A percentile compares a stretch with the other conserved stretches of the same genome.
These are phyloP conservation scores for Ascodesmis nigricans DNA, from an alignment of 495 filamentous ascomycete species.

Conservation along the genomic window DNA sequence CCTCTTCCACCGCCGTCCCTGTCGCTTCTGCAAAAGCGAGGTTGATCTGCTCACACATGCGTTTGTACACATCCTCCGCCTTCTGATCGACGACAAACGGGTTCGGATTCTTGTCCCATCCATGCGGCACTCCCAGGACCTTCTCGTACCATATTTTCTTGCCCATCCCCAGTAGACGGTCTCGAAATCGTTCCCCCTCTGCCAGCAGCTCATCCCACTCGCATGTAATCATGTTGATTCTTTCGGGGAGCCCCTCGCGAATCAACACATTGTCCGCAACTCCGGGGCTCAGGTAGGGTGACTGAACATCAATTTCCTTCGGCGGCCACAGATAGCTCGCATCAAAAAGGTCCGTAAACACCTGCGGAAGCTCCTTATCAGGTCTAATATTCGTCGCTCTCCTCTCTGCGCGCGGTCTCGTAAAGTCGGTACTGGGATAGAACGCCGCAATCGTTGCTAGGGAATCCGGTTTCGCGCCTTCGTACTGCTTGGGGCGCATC, in stretches of 20 bases:
- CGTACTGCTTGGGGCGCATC: constrained; percentile 1
- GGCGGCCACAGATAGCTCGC: constrained; percentile 50
- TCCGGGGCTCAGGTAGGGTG: constrained; percentile 42
- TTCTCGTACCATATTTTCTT: constrained; percentile 49
- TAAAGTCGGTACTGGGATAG: constrained; percentile 75
- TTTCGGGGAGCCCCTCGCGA: constrained; percentile 31
- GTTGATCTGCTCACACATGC: constrained; percentile 12
- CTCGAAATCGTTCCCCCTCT: constrained; percentile 49
- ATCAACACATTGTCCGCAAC: constrained; percentile 35
- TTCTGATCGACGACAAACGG: constrained; percentile 27
- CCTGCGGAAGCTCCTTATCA: constrained; percentile 47
- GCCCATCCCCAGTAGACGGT: constrained; percentile 31
- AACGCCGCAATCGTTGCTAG: constrained; percentile 43
- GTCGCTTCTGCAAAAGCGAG: too few relatives aligned
- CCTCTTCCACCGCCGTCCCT: too few relatives aligned
- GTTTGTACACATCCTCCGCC: constrained; percentile 8
- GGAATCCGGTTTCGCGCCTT: constrained; percentile 5
- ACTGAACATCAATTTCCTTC: constrained; percentile 29
- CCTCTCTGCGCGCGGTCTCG: constrained; percentile 48
- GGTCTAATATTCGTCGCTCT: constrained; percentile 38
- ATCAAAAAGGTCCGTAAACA: constrained; percentile 73
- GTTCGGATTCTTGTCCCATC: constrained; percentile 72
- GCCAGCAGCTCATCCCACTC: constrained; percentile 79
- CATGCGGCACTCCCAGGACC: constrained; percentile 53
- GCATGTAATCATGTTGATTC: constrained; percentile 56